Evolutionary conservation across 495 filamentous ascomycete genomes (phyloP).

Genomic region (Darksidea phi): DNA sequence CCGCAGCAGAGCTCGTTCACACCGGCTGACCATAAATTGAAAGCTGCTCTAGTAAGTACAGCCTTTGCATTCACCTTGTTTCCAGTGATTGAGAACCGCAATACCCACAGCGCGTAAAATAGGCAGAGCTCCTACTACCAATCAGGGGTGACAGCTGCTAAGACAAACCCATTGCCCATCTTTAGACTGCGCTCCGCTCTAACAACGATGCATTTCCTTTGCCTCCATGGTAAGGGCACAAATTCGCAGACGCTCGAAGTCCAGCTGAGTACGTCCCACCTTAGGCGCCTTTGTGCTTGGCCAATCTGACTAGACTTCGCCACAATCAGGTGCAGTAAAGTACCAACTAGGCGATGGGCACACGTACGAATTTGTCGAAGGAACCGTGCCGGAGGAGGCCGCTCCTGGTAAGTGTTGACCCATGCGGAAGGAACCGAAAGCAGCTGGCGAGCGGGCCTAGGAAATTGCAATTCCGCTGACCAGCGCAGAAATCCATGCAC

Average conservation of each 20-base stretch:
- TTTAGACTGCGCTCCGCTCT: too few species aligned
- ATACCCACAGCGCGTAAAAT: too few species aligned
- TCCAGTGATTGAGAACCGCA: too few species aligned
- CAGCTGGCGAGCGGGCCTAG: background rate
- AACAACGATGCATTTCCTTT: constrained; percentile 19
- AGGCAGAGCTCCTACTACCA: too few species aligned
- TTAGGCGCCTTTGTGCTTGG: too few species aligned
- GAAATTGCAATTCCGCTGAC: too few species aligned
- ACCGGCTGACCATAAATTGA: too few species aligned
- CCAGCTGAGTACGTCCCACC: background rate
- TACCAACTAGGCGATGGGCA: constrained; percentile 42
- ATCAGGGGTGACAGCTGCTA: too few species aligned
- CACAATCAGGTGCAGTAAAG: constrained; percentile 20
- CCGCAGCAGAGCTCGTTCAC: too few species aligned
- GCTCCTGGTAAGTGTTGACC: constrained; percentile 27
- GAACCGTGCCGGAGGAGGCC: constrained; percentile 29
- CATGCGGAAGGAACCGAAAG: background rate
- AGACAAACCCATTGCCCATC: too few species aligned
- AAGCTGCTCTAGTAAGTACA: too few species aligned
- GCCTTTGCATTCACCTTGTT: too few species aligned
- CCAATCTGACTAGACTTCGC: background rate
- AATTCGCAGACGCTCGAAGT: constrained; percentile 7
- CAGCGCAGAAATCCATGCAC: constrained; percentile 1
- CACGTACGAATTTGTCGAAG: constrained; percentile 44
- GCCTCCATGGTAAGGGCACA: constrained; percentile 19